These are phyloP conservation scores for Phaeophleospora eucalypticola DNA, from an alignment of 2,329 filamentous ascomycete species.

Conservation along the genomic window DNA sequence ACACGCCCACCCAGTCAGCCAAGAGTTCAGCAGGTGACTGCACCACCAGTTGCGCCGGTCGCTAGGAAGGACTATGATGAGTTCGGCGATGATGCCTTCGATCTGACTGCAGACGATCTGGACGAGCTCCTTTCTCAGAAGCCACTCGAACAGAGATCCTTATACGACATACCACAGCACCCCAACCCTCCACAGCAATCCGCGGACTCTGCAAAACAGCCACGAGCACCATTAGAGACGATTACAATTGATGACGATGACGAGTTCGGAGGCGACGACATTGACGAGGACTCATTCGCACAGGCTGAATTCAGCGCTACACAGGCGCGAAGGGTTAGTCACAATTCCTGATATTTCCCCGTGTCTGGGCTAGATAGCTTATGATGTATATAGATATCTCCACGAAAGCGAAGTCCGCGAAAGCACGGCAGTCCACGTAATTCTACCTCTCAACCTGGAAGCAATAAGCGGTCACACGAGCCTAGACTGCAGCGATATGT, in stretches of 20 bases:
- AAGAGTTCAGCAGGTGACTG: conserved; percentile 9
- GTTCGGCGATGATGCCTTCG: conserved; percentile 44
- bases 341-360: conserved; percentile 18
- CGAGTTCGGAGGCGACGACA: conserved; percentile 66
- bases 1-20: conserved; percentile 19
- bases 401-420: conserved; percentile 21
- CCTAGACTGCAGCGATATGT: conserved; percentile 58
- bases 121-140: conserved; percentile 51
- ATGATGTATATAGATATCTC: conserved; percentile 29
- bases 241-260: conserved; percentile 49
- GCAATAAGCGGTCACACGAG: not conserved
- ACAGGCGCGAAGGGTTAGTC: conserved; percentile 54
- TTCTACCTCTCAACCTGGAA: not conserved
- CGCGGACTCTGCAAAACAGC: conserved; percentile 1
- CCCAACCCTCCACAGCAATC: conserved; percentile 15
- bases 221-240: conserved; percentile 9
- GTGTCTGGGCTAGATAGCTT: conserved; percentile 31
- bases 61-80: conserved; percentile 36
- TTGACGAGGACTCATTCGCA: conserved; percentile 66
- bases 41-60: conserved; percentile 9
- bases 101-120: conserved; percentile 54
- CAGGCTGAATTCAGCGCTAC: conserved; percentile 69
- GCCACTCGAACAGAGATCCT: conserved; percentile 22
- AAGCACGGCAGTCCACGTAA: conserved; percentile 18
- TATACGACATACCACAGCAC: conserved; percentile 47